A percentile compares a stretch with the other conserved stretches of the same genome.
phyloP scores from a whole-genome alignment of 768 basidiomycete species.

The Leccinellum rugosiceps region DNA sequence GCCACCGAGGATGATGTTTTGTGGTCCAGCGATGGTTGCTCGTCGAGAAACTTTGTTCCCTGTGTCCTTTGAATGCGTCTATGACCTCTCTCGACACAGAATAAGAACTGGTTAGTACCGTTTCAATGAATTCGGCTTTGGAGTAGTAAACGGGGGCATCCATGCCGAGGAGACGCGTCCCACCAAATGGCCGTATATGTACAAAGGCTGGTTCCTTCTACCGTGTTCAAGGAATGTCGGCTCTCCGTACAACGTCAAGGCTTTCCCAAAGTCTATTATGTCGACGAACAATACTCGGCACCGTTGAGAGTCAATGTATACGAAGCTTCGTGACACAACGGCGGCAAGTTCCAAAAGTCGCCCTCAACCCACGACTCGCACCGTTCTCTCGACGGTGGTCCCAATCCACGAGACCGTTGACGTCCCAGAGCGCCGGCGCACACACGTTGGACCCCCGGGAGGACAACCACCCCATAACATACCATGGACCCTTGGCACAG shows the following conservation, averaged over 20 bases:
- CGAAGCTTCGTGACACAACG: neutral
- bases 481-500: slow-evolving; percentile 61
- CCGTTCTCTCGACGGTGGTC: slow-evolving; percentile 5
- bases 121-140: slow-evolving; percentile 85
- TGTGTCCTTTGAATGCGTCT: slow-evolving; percentile 61
- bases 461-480: slow-evolving; percentile 33
- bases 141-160: slow-evolving; percentile 77
- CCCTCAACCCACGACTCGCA: neutral
- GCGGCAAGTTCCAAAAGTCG: neutral
- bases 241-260: slow-evolving; percentile 1
- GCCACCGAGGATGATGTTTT: slow-evolving; percentile 96
- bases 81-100: neutral
- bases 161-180: slow-evolving; percentile 40
- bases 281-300: slow-evolving; percentile 9
- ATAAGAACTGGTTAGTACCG: slow-evolving; percentile 42
- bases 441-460: slow-evolving; percentile 4
- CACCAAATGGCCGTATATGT: neutral
- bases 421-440: neutral
- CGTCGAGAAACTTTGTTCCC: slow-evolving; percentile 94
- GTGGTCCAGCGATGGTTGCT: slow-evolving; percentile 87
- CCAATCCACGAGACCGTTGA: slow-evolving; percentile 10
- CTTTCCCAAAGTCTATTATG: slow-evolving; percentile 13
- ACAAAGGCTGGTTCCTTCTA: neutral
- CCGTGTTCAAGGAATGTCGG: slow-evolving; percentile 7
- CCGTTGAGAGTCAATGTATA: slow-evolving; percentile 1